Evolutionary conservation across 2,329 filamentous ascomycete species (phyloP).

Genomic region (Tolypocladium sp.): DNA sequence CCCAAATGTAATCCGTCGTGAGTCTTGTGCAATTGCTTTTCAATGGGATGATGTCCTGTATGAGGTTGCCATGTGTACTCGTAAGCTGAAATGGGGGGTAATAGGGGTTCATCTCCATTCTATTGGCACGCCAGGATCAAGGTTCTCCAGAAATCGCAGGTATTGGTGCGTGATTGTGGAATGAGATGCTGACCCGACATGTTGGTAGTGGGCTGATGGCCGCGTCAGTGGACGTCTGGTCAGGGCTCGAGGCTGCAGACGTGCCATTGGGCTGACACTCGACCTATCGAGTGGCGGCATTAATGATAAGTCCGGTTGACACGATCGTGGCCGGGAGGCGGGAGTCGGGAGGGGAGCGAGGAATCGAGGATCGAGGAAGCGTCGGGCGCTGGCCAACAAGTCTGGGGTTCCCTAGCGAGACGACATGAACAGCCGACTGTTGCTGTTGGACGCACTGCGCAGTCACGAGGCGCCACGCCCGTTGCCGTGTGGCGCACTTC

Average conservation of each 20-base stretch:
- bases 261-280: background rate
- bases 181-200: background rate
- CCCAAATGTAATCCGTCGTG: background rate
- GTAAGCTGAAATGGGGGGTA: background rate
- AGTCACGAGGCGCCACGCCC: background rate
- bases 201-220: background rate
- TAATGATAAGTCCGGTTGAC: background rate
- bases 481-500: background rate
- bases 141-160: background rate
- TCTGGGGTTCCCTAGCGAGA: background rate
- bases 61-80: background rate
- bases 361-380: background rate
- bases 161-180: background rate
- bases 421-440: no score
- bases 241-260: background rate
- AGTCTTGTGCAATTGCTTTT: no score
- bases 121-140: background rate
- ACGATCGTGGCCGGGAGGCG: background rate
- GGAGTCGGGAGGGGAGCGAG: background rate
- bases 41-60: background rate
- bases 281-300: background rate
- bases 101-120: background rate
- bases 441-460: no score
- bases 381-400: background rate
- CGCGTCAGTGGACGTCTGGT: background rate